Evolutionary conservation across 2,329 filamentous ascomycete species (phyloP).

Genomic region (Zasmidium citrigriseum): DNA sequence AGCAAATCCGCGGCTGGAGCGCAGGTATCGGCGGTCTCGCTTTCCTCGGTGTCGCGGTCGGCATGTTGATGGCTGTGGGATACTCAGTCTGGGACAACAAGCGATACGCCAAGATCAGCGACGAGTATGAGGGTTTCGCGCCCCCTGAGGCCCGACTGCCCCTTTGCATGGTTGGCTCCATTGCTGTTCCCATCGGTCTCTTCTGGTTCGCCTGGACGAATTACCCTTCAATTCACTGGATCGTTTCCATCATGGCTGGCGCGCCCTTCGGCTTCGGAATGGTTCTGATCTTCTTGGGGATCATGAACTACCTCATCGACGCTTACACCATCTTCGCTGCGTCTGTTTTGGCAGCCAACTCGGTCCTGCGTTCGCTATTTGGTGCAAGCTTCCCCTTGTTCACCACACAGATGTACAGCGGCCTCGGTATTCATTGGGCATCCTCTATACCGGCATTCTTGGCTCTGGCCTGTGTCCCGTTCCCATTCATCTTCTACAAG

Average conservation of each 20-base stretch:
- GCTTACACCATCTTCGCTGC: constrained; percentile 64
- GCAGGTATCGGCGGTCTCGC: constrained; percentile 62
- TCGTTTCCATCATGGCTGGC: constrained; percentile 51
- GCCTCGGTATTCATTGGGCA: constrained; percentile 66
- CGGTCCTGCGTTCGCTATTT: constrained; percentile 75
- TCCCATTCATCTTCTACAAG: constrained; percentile 75
- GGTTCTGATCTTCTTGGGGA: constrained; percentile 66
- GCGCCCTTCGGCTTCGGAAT: constrained; percentile 61
- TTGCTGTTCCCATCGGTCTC: constrained; percentile 63
- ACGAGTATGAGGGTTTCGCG: constrained; percentile 55
- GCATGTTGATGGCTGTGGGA: constrained; percentile 61
- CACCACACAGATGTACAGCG: constrained; percentile 61
- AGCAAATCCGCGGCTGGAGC: constrained; percentile 59
- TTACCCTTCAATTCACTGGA: constrained; percentile 57
- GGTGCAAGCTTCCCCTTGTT: constrained; percentile 82
- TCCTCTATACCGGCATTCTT: constrained; percentile 73
- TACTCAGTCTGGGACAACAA: constrained; percentile 58
- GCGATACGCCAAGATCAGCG: constrained; percentile 51
- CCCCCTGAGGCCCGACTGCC: constrained; percentile 68
- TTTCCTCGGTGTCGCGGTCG: constrained; percentile 69
- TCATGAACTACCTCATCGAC: constrained; percentile 69
- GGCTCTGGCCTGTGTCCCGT: constrained; percentile 68
- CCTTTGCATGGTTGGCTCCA: constrained; percentile 61
- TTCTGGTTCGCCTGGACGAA: constrained; percentile 73
- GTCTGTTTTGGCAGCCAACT: constrained; percentile 74